Evolutionary conservation across 305 asterid genomes (phyloP).

Genomic region (Ruellia speciosa): DNA sequence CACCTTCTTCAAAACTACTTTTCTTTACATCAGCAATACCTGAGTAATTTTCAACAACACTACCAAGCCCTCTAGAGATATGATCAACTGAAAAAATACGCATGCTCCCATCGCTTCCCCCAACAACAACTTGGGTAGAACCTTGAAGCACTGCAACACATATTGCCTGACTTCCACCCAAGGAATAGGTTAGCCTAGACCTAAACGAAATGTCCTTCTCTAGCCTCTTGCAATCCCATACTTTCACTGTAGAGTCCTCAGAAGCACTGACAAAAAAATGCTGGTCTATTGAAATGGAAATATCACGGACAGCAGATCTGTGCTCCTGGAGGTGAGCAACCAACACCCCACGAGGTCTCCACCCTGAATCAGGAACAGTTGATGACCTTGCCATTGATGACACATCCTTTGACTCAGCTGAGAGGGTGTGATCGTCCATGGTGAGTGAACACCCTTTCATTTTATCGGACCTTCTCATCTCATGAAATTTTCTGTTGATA

Average conservation of each 20-base stretch:
- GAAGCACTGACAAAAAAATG: constrained; percentile 94
- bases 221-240: constrained; percentile 97
- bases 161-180: constrained; percentile 82
- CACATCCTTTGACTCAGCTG: constrained; percentile 53
- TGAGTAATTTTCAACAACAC: constrained; percentile 87
- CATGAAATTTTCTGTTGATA: constrained; percentile 54
- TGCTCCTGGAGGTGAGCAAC: constrained; percentile 99
- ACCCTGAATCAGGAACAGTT: constrained; percentile 86
- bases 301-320: constrained; percentile 84
- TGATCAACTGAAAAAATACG: constrained; percentile 90
- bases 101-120: constrained; percentile 86
- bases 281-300: constrained; percentile 85
- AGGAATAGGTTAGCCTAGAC: constrained; percentile 83
- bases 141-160: constrained; percentile 84
- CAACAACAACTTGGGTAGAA: constrained; percentile 75
- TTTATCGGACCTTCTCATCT: constrained; percentile 51
- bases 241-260: constrained; percentile 90
- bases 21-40: constrained; percentile 84
- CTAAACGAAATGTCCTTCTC: constrained; percentile 98
- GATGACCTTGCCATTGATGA: constrained; percentile 63
- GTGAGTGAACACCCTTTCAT: constrained; percentile 51
- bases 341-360: constrained; percentile 99
- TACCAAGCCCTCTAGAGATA: constrained; percentile 86
- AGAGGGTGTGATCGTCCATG: constrained; percentile 40
- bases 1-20: constrained; percentile 66